phyloP scores from a whole-genome alignment of 2,329 filamentous ascomycete genomes.

The Xylariaceae sp. region DNA sequence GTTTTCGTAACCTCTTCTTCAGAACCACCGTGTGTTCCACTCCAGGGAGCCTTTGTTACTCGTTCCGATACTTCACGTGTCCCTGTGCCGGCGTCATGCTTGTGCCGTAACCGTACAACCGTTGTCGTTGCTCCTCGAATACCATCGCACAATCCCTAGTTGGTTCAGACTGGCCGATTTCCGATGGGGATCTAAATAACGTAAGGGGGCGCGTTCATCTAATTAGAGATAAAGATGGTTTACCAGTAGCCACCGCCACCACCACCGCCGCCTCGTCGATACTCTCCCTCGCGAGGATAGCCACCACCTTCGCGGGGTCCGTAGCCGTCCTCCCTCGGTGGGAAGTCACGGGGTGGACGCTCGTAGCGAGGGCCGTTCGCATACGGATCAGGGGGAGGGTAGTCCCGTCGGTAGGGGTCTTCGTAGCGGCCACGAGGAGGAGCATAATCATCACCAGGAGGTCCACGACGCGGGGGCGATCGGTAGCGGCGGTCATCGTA shows the following conservation, averaged over 20 bases:
- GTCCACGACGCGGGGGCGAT: constrained; percentile 71
- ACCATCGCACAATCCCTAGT: too few relatives aligned
- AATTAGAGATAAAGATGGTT: constrained; percentile 25
- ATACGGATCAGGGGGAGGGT: constrained; percentile 62
- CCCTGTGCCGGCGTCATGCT: too few relatives aligned
- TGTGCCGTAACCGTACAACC: too few relatives aligned
- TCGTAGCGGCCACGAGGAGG: constrained; percentile 69
- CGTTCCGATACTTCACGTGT: too few relatives aligned
- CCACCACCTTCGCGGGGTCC: constrained; percentile 33
- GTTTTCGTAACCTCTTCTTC: too few relatives aligned
- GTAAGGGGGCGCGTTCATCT: constrained; percentile 31
- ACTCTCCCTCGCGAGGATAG: constrained; percentile 32
- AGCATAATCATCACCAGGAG: constrained; percentile 68
- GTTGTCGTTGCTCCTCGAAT: too few relatives aligned
- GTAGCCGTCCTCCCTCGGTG: constrained; percentile 51
- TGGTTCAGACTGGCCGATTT: not conserved
- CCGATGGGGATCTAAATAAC: constrained; percentile 30
- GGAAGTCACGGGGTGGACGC: constrained; percentile 50
- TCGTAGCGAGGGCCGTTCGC: constrained; percentile 58
- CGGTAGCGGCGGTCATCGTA: constrained; percentile 83
- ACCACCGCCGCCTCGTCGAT: constrained; percentile 30
- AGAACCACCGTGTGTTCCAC: too few relatives aligned
- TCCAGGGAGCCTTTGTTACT: too few relatives aligned
- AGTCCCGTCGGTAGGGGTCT: constrained; percentile 72
- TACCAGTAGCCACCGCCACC: constrained; percentile 34